These are phyloP conservation scores for Bretschneidera sinensis DNA, from an alignment of 345 rosid genomes.

Conservation along the genomic window DNA sequence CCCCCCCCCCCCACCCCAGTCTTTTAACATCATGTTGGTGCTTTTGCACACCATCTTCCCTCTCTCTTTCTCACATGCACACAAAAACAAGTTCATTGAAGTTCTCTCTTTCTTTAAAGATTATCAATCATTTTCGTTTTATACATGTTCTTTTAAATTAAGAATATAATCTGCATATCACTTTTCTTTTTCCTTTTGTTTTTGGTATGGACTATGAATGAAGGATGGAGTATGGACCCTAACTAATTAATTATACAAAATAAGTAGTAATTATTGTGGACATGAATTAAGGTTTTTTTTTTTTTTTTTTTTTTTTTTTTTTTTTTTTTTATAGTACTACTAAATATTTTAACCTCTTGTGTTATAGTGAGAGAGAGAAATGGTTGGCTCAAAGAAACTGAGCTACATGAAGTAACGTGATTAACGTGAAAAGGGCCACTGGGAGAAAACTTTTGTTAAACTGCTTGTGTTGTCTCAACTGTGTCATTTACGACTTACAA, in stretches of 20 bases:
- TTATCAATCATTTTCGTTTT: background rate
- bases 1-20: slow-evolving; percentile 5
- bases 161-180: too few relatives aligned
- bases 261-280: too few relatives aligned
- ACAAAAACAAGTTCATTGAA: background rate
- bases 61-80: slow-evolving; percentile 1
- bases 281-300: too few relatives aligned
- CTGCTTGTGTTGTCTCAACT: slow-evolving; percentile 20
- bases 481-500: slow-evolving; percentile 20
- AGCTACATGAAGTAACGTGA: slow-evolving; percentile 36
- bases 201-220: too few relatives aligned
- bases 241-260: too few relatives aligned
- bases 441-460: slow-evolving; percentile 21
- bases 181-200: too few relatives aligned
- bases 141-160: too few relatives aligned
- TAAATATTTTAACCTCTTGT: too few relatives aligned
- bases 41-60: slow-evolving; percentile 14
- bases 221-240: too few relatives aligned
- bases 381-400: slow-evolving; percentile 13
- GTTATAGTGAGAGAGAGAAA: too few relatives aligned
- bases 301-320: too few relatives aligned
- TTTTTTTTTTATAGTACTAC: too few relatives aligned
- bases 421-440: slow-evolving; percentile 36
- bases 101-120: background rate
- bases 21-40: slow-evolving; percentile 16